These are phyloP conservation scores for Rhizophagus clarus DNA, from an alignment of 192 early-diverging fungal genomes.

Conservation along the genomic window DNA sequence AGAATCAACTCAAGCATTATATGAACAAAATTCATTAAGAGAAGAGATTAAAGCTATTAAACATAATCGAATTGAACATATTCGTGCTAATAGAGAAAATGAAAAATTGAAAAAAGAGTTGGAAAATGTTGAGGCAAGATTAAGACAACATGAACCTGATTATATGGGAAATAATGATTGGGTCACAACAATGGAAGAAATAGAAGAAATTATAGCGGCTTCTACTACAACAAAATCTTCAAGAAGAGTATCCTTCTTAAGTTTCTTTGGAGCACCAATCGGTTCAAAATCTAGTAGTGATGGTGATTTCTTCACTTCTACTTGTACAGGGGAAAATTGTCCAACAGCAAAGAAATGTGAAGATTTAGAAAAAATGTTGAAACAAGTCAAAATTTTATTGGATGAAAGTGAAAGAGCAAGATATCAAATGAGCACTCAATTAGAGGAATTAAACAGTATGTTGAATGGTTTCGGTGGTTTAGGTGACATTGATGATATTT, in stretches of 20 bases:
- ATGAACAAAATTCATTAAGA: conserved; percentile 30
- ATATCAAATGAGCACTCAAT: conserved; percentile 14
- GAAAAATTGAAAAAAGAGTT: conserved; percentile 31
- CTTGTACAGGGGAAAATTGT: conserved; percentile 13
- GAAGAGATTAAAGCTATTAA: conserved; percentile 26
- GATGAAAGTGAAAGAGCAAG: conserved; percentile 27
- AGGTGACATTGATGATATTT: background rate
- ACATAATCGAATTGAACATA: conserved; percentile 16
- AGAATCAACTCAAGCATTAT: conserved; percentile 28
- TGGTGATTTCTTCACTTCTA: background rate
- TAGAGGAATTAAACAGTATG: conserved; percentile 27
- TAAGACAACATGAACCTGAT: background rate
- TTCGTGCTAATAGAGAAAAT: conserved; percentile 33
- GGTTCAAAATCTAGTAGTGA: background rate
- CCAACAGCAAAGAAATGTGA: conserved; percentile 1
- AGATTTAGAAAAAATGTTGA: conserved; percentile 26
- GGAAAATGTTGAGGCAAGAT: conserved; percentile 7
- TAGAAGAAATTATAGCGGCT: background rate
- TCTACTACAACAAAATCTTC: background rate
- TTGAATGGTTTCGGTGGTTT: conserved; percentile 24
- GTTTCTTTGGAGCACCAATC: background rate
- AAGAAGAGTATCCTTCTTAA: conserved; percentile 8
- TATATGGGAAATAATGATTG: background rate
- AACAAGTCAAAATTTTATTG: conserved; percentile 24
- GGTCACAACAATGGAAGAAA: background rate